Evolutionary conservation across 2,329 filamentous ascomycete species (phyloP).

Genomic region (Dactylonectria macrodidyma): DNA sequence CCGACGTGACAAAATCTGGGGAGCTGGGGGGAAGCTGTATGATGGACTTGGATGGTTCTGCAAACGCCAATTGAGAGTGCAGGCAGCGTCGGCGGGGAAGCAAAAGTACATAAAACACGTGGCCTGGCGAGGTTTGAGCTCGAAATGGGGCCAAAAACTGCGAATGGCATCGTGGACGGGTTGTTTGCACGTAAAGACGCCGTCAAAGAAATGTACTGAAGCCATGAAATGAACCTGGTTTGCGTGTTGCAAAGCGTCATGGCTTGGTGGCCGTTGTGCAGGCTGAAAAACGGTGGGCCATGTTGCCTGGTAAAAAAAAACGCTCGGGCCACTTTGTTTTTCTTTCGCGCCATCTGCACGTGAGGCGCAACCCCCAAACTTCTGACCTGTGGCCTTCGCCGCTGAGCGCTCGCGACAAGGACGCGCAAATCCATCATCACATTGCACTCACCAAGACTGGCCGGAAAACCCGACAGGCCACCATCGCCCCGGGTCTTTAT

Average conservation of each 20-base stretch:
- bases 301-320: constrained; percentile 42
- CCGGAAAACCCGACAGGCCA: constrained; percentile 21
- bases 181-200: constrained; percentile 19
- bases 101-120: constrained; percentile 12
- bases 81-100: constrained; percentile 2
- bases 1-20: constrained; percentile 44
- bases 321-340: constrained; percentile 43
- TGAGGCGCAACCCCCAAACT: constrained; percentile 42
- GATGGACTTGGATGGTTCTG: constrained; percentile 17
- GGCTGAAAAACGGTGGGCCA: constrained; percentile 34
- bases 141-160: constrained; percentile 12
- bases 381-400: constrained; percentile 32
- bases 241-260: constrained; percentile 37
- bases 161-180: constrained; percentile 19
- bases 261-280: constrained; percentile 20
- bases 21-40: constrained; percentile 37
- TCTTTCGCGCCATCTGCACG: constrained; percentile 44
- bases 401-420: constrained; percentile 36
- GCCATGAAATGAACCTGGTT: constrained; percentile 30
- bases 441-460: constrained; percentile 33
- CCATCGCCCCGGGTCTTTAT: constrained; percentile 21
- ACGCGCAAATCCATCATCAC: constrained; percentile 42
- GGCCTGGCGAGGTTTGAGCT: background rate
- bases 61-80: constrained; percentile 39
- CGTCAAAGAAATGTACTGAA: constrained; percentile 33